A percentile compares a stretch with the other conserved stretches of the same genome.
phyloP scores from a whole-genome alignment of 306 rosid species.

The Benincasa hispida region DNA sequence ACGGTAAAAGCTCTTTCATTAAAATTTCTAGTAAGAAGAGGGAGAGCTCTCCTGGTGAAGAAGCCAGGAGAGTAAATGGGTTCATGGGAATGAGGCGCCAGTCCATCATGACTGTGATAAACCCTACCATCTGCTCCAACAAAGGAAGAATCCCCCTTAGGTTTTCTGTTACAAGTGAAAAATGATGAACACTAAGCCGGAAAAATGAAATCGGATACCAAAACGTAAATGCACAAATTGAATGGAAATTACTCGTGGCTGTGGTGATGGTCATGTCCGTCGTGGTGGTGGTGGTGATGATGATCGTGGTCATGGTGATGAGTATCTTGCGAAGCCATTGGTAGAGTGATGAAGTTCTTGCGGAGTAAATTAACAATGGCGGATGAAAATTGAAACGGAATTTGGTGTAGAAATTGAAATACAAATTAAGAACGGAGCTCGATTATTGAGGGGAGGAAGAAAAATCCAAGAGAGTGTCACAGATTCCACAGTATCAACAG shows the following conservation, averaged over 20 bases:
- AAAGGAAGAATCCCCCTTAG: conserved; percentile 35
- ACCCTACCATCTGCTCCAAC: conserved; percentile 70
- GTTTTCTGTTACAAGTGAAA: neutral
- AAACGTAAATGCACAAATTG: neutral
- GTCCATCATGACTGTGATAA: conserved; percentile 91
- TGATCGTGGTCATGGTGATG: conserved; percentile 9
- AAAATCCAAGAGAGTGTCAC: neutral
- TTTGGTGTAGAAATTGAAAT: neutral
- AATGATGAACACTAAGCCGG: neutral
- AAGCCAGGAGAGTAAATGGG: conserved; percentile 87
- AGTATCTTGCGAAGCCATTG: conserved; percentile 39
- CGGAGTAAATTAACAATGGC: neutral
- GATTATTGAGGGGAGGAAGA: neutral
- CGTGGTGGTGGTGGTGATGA: conserved; percentile 10
- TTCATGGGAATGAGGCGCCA: conserved; percentile 95
- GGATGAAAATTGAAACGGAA: neutral
- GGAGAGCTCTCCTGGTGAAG: conserved; percentile 86
- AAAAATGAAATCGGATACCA: neutral
- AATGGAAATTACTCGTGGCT: neutral
- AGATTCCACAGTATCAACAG: neutral
- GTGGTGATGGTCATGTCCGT: conserved; percentile 10
- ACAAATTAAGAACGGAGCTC: neutral
- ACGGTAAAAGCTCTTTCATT: conserved; percentile 81
- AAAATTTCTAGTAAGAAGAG: conserved; percentile 49
- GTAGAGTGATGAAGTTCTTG: neutral